A percentile compares a stretch with the other conserved stretches of the same genome.
Conservation (phyloP, 1,284 basidiomycete genomes). For the Microbotryomycetes sp. region DNA sequence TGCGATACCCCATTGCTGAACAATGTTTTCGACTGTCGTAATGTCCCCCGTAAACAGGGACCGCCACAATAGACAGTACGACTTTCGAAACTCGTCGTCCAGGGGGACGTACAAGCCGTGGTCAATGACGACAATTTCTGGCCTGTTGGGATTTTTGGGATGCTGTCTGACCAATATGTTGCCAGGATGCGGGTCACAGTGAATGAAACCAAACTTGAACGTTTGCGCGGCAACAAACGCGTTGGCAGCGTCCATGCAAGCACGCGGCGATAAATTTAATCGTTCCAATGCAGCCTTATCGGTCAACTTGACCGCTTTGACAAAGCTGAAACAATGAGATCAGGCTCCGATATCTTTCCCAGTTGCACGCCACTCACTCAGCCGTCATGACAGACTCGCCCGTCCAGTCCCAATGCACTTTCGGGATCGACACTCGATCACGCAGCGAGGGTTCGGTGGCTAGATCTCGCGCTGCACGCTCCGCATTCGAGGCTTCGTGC, state of each 20-base stretch:
- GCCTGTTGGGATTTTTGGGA: conserved; percentile 52
- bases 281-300: conserved; percentile 49
- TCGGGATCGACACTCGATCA: conserved; percentile 68
- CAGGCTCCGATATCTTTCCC: no score
- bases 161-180: conserved; percentile 74
- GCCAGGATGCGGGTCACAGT: conserved; percentile 52
- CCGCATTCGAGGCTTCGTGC: conserved; percentile 62
- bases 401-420: conserved; percentile 63
- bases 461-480: conserved; percentile 54
- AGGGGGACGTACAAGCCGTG: conserved; percentile 61
- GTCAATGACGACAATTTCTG: conserved; percentile 78
- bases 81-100: conserved; percentile 30
- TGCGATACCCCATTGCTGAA: conserved; percentile 68
- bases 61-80: conserved; percentile 71
- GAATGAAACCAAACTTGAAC: conserved; percentile 78
- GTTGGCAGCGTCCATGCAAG: conserved; percentile 66
- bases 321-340: conserved; percentile 17
- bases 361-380: no score
- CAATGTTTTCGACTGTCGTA: conserved; percentile 54
- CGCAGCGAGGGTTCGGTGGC: conserved; percentile 57
- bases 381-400: conserved; percentile 73
- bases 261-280: conserved; percentile 46
- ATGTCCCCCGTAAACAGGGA: conserved; percentile 66
- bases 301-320: conserved; percentile 47
- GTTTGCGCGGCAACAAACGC: conserved; percentile 72